Conservation (phyloP, 345 rosid genomes). For the Acer saccharum region DNA sequence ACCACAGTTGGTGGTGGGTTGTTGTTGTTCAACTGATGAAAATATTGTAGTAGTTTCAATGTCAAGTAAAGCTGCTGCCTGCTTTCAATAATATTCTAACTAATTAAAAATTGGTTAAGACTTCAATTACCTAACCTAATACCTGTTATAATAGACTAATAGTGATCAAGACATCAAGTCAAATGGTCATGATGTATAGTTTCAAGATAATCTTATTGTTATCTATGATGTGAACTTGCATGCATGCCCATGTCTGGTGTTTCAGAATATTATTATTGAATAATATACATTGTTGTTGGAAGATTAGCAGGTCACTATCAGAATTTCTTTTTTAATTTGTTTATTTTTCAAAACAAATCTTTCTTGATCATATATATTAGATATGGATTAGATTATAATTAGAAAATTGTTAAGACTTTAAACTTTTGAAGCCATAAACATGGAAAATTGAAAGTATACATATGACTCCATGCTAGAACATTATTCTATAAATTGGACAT, state of each 20-base stretch:
- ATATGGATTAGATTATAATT: no score
- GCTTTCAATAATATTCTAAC: neutral
- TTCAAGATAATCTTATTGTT: slow-evolving; percentile 1
- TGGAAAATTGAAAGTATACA: no score
- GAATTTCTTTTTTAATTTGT: neutral
- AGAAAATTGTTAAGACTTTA: no score
- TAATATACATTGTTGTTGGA: neutral
- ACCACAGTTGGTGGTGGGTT: slow-evolving; percentile 25
- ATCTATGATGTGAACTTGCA: neutral
- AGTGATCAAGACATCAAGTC: neutral
- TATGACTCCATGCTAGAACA: neutral
- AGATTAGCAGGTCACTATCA: neutral
- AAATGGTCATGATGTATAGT: slow-evolving; percentile 12
- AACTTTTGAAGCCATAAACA: no score
- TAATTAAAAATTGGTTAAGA: slow-evolving; percentile 22
- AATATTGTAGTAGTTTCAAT: slow-evolving; percentile 16
- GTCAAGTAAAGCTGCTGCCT: slow-evolving; percentile 31
- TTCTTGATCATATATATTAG: no score
- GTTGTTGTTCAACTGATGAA: slow-evolving; percentile 27
- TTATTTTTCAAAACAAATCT: no score
- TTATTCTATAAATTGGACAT: neutral
- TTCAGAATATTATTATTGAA: neutral
- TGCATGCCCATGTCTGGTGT: neutral
- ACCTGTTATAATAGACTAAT: neutral
- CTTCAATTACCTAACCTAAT: slow-evolving; percentile 30